Percentiles rank a stretch among this genome's conserved stretches.
Evolutionary conservation across 179 eudicot genomes (phyloP).

Genomic region (Spergularia azorica): DNA sequence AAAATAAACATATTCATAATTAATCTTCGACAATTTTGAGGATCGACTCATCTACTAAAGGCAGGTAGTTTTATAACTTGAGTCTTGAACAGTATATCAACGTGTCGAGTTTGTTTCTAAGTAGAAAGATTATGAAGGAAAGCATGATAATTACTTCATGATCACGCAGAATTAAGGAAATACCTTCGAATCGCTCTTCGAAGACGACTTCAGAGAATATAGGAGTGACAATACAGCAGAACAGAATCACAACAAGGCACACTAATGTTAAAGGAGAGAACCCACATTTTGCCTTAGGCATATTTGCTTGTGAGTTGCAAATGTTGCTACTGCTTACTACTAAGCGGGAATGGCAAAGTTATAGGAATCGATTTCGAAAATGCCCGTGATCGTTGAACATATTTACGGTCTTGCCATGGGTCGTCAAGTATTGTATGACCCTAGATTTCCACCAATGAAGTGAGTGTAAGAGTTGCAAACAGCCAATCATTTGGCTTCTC

Average conservation of each 20-base stretch:
- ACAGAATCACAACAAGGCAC: constrained; percentile 24
- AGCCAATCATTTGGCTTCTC: constrained; percentile 19
- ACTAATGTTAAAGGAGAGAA: constrained; percentile 16
- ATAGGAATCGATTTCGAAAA: constrained; percentile 22
- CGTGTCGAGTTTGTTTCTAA: too few species aligned
- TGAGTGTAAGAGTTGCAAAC: not conserved
- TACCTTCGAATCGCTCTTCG: constrained; percentile 93
- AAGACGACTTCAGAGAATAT: constrained; percentile 70
- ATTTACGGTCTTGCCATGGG: constrained; percentile 30
- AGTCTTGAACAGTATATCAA: too few species aligned
- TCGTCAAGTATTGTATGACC: not conserved
- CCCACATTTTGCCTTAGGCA: not conserved
- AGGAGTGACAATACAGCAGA: constrained; percentile 37
- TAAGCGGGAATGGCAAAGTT: constrained; percentile 19
- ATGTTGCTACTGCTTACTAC: not conserved
- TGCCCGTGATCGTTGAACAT: not conserved
- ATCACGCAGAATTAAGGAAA: not conserved
- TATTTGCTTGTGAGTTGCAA: not conserved
- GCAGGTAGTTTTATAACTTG: too few species aligned
- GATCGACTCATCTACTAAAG: too few species aligned
- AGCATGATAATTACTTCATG: not conserved
- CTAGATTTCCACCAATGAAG: constrained; percentile 21
- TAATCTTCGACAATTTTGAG: too few species aligned
- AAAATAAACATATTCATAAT: not conserved
- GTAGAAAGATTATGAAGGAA: not conserved